phyloP scores from a whole-genome alignment of 2,329 filamentous ascomycete genomes.

The Phyllosticta paracitricarpa region DNA sequence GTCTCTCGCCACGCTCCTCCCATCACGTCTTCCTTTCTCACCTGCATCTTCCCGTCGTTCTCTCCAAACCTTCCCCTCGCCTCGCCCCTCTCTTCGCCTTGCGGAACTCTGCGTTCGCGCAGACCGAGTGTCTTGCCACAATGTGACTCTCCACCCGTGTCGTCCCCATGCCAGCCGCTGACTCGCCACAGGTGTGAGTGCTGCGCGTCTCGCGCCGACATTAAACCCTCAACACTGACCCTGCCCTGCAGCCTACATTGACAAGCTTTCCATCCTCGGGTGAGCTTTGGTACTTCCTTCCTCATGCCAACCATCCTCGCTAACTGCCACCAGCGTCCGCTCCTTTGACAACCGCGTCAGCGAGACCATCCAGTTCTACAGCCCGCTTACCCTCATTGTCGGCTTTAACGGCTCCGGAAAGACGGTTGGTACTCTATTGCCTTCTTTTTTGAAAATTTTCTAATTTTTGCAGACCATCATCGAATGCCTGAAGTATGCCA shows the following conservation, averaged over 20 bases:
- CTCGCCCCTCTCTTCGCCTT: background rate
- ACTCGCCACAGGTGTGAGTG: constrained; percentile 8
- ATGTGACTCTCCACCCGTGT: constrained; percentile 1
- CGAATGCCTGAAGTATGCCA: constrained; percentile 96
- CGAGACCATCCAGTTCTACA: constrained; percentile 79
- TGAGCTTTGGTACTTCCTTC: constrained; percentile 21
- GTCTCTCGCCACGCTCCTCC: no score
- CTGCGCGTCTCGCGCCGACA: background rate
- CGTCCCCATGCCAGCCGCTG: background rate
- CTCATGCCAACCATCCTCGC: background rate
- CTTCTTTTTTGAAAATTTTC: background rate
- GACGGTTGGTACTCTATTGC: constrained; percentile 44
- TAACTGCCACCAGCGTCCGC: constrained; percentile 44
- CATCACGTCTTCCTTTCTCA: background rate
- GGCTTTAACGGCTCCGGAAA: constrained; percentile 97
- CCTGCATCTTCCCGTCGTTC: background rate
- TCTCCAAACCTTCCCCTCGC: background rate
- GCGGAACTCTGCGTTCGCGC: background rate
- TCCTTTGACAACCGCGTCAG: constrained; percentile 70
- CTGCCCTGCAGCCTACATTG: constrained; percentile 59
- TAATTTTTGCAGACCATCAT: constrained; percentile 67
- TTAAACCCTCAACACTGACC: background rate
- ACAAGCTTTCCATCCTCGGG: constrained; percentile 80
- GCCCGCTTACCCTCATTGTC: constrained; percentile 89
- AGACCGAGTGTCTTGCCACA: background rate